A percentile compares a stretch with the other conserved stretches of the same genome.
Conservation (phyloP, 352 stramenopile species). For the Peronosclerospora sorghi region DNA sequence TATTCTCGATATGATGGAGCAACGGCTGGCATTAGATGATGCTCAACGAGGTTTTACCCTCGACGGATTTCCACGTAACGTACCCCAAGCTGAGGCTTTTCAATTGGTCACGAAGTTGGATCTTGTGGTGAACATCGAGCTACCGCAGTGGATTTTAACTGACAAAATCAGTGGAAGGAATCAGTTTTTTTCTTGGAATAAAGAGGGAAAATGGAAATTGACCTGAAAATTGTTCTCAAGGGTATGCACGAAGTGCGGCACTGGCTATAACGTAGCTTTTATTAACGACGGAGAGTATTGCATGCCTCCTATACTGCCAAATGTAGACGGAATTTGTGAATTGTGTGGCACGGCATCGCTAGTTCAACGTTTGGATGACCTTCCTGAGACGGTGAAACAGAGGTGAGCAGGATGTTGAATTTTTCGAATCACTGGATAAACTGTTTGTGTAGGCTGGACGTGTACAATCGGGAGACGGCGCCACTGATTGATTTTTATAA, state of each 20-base stretch:
- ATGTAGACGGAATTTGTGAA: conserved; percentile 71
- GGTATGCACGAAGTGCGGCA: conserved; percentile 74
- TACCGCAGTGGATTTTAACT: conserved; percentile 80
- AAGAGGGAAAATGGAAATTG: not conserved
- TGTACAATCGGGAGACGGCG: conserved; percentile 85
- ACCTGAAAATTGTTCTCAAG: conserved; percentile 12
- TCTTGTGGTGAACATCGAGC: conserved; percentile 82
- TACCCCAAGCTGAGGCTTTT: conserved; percentile 80
- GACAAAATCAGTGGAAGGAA: conserved; percentile 85
- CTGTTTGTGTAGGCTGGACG: conserved; percentile 36
- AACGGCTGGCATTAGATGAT: conserved; percentile 56
- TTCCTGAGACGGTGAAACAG: conserved; percentile 64
- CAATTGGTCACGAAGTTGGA: conserved; percentile 65
- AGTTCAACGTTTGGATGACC: conserved; percentile 76
- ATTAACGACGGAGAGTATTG: conserved; percentile 82
- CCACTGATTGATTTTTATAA: conserved; percentile 84
- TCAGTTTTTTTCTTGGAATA: conserved; percentile 20
- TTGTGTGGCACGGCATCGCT: conserved; percentile 62
- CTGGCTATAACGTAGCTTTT: conserved; percentile 81
- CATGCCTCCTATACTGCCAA: conserved; percentile 85
- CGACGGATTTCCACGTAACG: conserved; percentile 84
- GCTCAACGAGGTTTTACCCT: conserved; percentile 77
- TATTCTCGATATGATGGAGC: conserved; percentile 83
- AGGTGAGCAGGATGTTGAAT: conserved; percentile 22
- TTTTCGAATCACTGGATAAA: not conserved